phyloP scores from a whole-genome alignment of 2,329 filamentous ascomycete genomes.

The Bipolaris bicolor region DNA sequence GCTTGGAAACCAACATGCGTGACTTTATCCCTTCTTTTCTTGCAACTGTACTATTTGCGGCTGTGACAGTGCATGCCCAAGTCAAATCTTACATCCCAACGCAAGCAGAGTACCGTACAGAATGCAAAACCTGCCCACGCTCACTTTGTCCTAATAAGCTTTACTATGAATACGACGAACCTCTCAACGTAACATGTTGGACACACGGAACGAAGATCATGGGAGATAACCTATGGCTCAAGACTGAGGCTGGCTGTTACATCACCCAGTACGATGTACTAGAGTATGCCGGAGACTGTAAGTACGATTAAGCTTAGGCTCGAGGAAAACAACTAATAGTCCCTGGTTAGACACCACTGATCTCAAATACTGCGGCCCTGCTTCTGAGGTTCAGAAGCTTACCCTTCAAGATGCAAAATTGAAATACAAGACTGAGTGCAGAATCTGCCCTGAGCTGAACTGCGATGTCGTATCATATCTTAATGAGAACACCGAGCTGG shows the following conservation, averaged over 20 bases:
- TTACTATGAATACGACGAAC: slow-evolving; percentile 21
- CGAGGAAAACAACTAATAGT: background rate
- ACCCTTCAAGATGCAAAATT: slow-evolving; percentile 33
- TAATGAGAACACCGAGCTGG: slow-evolving; percentile 34
- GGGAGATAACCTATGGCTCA: slow-evolving; percentile 36
- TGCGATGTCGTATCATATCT: slow-evolving; percentile 34
- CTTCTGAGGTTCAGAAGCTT: slow-evolving; percentile 32
- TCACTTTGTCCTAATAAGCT: slow-evolving; percentile 36
- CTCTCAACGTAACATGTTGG: slow-evolving; percentile 39
- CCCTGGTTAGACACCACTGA: slow-evolving; percentile 25
- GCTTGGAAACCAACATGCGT: background rate
- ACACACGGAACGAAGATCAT: slow-evolving; percentile 39
- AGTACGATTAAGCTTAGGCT: background rate
- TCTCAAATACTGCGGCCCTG: slow-evolving; percentile 35
- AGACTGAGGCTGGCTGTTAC: slow-evolving; percentile 37
- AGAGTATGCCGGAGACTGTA: slow-evolving; percentile 37
- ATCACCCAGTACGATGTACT: slow-evolving; percentile 39
- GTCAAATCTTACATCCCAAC: slow-evolving; percentile 29
- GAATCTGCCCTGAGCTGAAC: slow-evolving; percentile 28
- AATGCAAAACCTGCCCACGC: slow-evolving; percentile 43
- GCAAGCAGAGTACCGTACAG: slow-evolving; percentile 32
- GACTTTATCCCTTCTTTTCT: background rate
- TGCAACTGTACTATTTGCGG: background rate
- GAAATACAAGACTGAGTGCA: slow-evolving; percentile 39
- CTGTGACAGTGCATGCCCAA: background rate